Evolutionary conservation across 768 basidiomycete genomes (phyloP), one percentile per base, ranked within the genome.

Genomic region (Pleurotus tuber-regium): DNA sequence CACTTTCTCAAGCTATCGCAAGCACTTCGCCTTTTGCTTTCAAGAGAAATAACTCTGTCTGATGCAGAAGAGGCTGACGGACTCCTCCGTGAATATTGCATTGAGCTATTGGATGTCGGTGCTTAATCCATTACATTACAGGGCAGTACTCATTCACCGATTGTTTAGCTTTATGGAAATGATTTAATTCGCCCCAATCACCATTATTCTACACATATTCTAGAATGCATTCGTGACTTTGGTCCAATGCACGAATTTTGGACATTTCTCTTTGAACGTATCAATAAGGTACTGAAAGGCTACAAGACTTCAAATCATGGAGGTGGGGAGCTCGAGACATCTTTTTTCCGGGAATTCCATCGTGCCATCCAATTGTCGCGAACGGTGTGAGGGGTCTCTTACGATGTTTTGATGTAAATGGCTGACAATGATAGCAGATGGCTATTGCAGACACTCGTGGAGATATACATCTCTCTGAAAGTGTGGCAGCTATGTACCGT

Each of bases 171-270:
- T 16, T 51, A 31, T 25, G 35, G 41, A 9, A 54, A 7, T 19
- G 23, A 49, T 0, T 54, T 61, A 2, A 63, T 75, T 6, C 57
- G 58, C 16, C 73, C 67, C 2, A 75, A 73, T 51, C 66, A 70
- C 38, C 73, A 74, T 47, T 73, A 66, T 25, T 57, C 62, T 0
- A 68, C 61, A 1, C 72, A 74, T 33, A 59, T 66, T 0, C 30
- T 58, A 0, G 58, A 53, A 0, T 61, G 53, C 35, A 53, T 67
- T 1, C 56, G 54, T 0, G 63, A 68, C 35, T 73, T 61, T 48
- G 69, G 73, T 0, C 71, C 72, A 2, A 50, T 73, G 0, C 64
- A 68, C 23, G 61, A 61, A 7, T 73, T 71, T 47, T 73, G 70
- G 71, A 67, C 60, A 0, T 73, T 72, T 44, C 57, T 70, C 0